Base-by-base conservation (phyloP, 441 rosid genomes). In the Populus hybrid region DNA sequence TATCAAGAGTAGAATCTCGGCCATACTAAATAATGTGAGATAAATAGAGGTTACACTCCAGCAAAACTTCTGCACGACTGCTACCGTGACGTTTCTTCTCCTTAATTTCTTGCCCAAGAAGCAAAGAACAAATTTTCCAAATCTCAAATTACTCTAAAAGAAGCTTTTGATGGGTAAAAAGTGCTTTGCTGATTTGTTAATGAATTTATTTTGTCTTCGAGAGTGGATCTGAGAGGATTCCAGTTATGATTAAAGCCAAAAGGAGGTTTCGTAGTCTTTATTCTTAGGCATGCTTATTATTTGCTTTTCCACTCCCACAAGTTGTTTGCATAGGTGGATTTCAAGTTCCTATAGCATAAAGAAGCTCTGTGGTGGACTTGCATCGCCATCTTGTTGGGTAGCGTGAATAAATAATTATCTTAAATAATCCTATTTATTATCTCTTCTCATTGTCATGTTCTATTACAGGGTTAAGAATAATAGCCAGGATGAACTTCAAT, bases 281-380 rank as follows among this genome's bases (percentile, higher is more conserved):
- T 29, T 73, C 69, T 5, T 24, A 28, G 9, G 24, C 1, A 64
- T 26, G 18, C 68, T n/a, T n/a, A n/a, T 68, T 1, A n/a, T 42
- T 29, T 3, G 77, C 29, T 66, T 1, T 7, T 45, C 64, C 77
- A 66, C 71, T 66, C 53, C 21, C 29, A 2, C 42, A 65, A 74
- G 11, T 74, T 20, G 64, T 2, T 33, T 59, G 50, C 76, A n/a
- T n/a, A 59, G 33, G 75, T 38, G 76, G 76, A 72, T 74, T 74
- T 73, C 77, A 74, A 40, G 70, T 64, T 45, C 63, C 71, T 11
- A 26, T 29, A 63, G 7, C 26, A 26, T 4, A 40, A 26, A 65
- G 10, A 74, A 10, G 14, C 69, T 74, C 12, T 23, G 1, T 18
- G 24, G 64, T 73, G 50, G 59, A 61, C 28, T 29, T 29, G 2